A percentile compares a stretch with the other conserved stretches of the same genome.
phyloP scores from a whole-genome alignment of 176 grass and related monocot genomes.

The Alloteropsis semialata region DNA sequence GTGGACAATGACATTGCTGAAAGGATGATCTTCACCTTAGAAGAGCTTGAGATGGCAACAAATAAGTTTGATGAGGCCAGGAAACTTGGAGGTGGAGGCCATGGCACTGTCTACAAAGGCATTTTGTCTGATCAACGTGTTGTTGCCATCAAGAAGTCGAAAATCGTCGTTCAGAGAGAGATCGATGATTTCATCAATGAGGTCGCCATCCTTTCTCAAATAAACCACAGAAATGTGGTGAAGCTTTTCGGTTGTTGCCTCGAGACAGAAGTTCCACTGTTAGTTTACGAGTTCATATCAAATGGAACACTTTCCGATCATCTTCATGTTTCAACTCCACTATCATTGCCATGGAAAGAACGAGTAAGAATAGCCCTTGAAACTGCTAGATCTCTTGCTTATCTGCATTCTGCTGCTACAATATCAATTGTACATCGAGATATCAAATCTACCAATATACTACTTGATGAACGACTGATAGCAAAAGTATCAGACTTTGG shows the following conservation, averaged over 20 bases:
- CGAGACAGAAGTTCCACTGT: conserved; percentile 9
- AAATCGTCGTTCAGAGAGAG: conserved; percentile 12
- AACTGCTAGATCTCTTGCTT: conserved; percentile 22
- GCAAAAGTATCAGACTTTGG: conserved; percentile 50
- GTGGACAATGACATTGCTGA: conserved; percentile 35
- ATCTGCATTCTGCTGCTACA: conserved; percentile 45
- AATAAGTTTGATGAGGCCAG: neutral
- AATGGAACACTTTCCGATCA: conserved; percentile 20
- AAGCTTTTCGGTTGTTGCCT: conserved; percentile 23
- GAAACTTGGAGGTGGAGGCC: conserved; percentile 14
- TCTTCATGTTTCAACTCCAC: neutral
- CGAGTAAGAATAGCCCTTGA: conserved; percentile 24
- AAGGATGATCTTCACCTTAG: conserved; percentile 26
- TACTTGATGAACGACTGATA: conserved; percentile 36
- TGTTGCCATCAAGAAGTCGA: conserved; percentile 12
- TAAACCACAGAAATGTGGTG: conserved; percentile 25
- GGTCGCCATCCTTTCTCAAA: conserved; percentile 17
- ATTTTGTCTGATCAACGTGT: conserved; percentile 19
- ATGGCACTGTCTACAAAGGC: conserved; percentile 8
- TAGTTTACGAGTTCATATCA: conserved; percentile 22
- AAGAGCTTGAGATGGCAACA: conserved; percentile 28
- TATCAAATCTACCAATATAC: conserved; percentile 37
- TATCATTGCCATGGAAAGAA: conserved; percentile 15
- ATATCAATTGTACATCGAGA: conserved; percentile 49
- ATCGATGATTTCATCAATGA: conserved; percentile 6